Percentiles rank a stretch among this genome's conserved stretches.
Conservation (phyloP, 2,329 filamentous ascomycete species). For the Ampelomyces quisqualis region DNA sequence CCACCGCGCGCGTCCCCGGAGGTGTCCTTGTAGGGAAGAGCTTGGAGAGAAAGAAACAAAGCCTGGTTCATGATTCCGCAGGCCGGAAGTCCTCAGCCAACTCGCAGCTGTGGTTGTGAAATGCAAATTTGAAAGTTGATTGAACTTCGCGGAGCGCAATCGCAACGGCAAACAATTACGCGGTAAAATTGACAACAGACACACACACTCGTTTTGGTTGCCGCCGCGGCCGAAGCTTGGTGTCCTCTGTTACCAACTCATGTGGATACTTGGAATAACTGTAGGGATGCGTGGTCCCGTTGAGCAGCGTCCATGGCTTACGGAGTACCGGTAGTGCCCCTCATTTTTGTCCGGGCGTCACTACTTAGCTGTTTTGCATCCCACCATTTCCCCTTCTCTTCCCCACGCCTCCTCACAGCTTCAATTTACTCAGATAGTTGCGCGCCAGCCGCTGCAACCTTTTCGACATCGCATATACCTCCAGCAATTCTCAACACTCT, state of each 20-base stretch:
- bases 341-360: slow-evolving; percentile 36
- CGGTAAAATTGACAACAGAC: slow-evolving; percentile 17
- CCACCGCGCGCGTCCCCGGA: no score
- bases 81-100: no score
- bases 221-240: slow-evolving; percentile 35
- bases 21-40: no score
- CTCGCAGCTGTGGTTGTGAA: no score
- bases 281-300: slow-evolving; percentile 27
- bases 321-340: slow-evolving; percentile 32
- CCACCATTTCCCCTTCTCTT: slow-evolving; percentile 27
- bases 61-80: no score
- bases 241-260: slow-evolving; percentile 23
- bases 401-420: slow-evolving; percentile 16
- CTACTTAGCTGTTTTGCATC: slow-evolving; percentile 36
- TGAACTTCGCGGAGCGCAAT: no score
- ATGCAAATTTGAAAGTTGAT: no score
- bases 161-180: slow-evolving; percentile 12
- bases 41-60: no score
- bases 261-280: slow-evolving; percentile 21
- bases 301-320: slow-evolving; percentile 28
- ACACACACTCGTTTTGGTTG: slow-evolving; percentile 17
- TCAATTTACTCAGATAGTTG: slow-evolving; percentile 30
- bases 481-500: slow-evolving; percentile 11
- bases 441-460: slow-evolving; percentile 34
- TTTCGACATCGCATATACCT: slow-evolving; percentile 26